Evolutionary conservation across 2,329 filamentous ascomycete genomes (phyloP), one percentile per base, ranked within the genome.

Genomic region (Botryotinia convoluta): DNA sequence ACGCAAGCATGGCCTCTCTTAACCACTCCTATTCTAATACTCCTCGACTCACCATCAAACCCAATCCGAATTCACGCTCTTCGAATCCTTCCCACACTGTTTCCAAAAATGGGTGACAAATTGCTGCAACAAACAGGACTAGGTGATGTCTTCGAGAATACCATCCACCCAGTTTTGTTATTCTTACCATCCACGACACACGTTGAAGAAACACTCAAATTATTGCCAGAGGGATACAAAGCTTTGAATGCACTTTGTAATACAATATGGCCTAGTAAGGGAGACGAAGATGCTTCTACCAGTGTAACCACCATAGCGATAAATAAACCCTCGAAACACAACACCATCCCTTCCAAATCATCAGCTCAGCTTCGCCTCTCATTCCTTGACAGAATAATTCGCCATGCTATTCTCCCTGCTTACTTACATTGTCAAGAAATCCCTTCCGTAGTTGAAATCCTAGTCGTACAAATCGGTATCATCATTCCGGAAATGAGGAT

Each of bases 171-270:
- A 0, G 89, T 90, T 51, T 86, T 97, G n/a, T 86, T 91, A 12
- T 93, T 90, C 78, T 85, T 97, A 9, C 95, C 95, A 0, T 89
- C 87, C 20, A 84, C 97, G 60, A 97, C 93, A 0, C 90, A 92
- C 0, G 91, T 93, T 78, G 80, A 86, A 0, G 92, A 96, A 72
- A 92, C 92, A 6, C 79, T 92, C 2, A 78, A 80, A 1, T 83
- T 98, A 4, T 86, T 97, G 1, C 79, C 81, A 9, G 85, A 86
- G 10, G 89, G 92, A 0, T 97, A 94, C 76, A 85, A 87, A 12
- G 90, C 90, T 2, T 84, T 97, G 4, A 82, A 92, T 29, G 83
- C 83, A 0, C 85, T 97, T 9, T 81, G 84, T 6, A 74, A 76
- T 63, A 72, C 74, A 1, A 75, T 74, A 32, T 81, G 74, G 48